These are phyloP conservation scores for Nicotiana attenuata DNA, from an alignment of 257 asterid species.

Conservation along the genomic window DNA sequence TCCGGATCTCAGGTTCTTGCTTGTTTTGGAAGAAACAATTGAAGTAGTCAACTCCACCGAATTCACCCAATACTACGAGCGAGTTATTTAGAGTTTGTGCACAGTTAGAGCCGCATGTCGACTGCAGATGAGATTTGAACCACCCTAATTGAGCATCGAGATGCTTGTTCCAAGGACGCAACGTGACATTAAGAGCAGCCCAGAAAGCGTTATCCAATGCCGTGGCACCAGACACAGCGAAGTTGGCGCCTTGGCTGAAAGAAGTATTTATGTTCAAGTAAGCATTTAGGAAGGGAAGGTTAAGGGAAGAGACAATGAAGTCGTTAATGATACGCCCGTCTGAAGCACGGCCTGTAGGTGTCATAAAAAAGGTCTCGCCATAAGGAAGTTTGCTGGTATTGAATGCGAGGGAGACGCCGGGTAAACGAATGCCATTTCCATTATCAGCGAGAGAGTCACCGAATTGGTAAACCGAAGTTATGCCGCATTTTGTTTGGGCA, in stretches of 20 bases:
- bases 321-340: neutral
- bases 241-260: neutral
- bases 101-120: neutral
- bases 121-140: neutral
- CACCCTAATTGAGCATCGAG: neutral
- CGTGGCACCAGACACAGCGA: neutral
- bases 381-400: neutral
- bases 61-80: neutral
- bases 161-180: neutral
- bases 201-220: neutral
- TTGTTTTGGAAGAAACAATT: neutral
- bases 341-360: neutral
- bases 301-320: neutral
- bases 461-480: neutral
- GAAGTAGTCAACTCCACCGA: neutral
- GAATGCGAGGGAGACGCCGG: neutral
- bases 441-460: neutral
- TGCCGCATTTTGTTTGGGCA: neutral
- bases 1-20: neutral
- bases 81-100: neutral
- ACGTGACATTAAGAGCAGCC: neutral
- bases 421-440: neutral
- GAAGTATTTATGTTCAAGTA: neutral
- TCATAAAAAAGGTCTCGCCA: neutral
- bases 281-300: neutral